Evolutionary conservation across 129 eudicot genomes (phyloP).

Genomic region (Arctium minus): DNA sequence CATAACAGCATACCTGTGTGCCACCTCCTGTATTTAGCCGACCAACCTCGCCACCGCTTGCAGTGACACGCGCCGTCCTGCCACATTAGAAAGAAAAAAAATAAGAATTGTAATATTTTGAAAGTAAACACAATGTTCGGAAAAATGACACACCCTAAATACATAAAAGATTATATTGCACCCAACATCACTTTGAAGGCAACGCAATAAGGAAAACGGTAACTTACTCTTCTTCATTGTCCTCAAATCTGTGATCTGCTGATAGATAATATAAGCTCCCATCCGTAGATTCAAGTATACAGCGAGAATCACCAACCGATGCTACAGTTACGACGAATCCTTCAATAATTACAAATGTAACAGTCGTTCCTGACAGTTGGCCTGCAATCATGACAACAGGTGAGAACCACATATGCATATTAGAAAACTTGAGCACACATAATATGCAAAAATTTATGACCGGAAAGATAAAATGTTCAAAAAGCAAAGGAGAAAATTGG

Average conservation of each 20-base stretch:
- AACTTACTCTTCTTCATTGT: conserved; percentile 84
- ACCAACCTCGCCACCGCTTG: conserved; percentile 97
- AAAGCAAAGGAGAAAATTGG: not conserved
- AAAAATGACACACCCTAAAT: not conserved
- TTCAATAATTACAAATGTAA: conserved; percentile 91
- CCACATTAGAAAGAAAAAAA: conserved; percentile 8
- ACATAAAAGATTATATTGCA: not conserved
- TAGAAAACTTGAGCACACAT: conserved; percentile 1
- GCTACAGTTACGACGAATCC: conserved; percentile 91
- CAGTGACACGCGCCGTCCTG: conserved; percentile 88
- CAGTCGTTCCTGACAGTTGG: conserved; percentile 95
- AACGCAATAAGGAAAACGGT: not conserved
- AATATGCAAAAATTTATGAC: not conserved
- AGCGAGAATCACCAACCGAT: conserved; percentile 98
- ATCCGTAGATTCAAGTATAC: conserved; percentile 91
- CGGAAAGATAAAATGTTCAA: not conserved
- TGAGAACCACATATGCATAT: not conserved
- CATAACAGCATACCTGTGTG: conserved; percentile 55
- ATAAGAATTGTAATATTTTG: not conserved
- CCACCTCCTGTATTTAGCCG: conserved; percentile 98
- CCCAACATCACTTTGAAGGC: conserved; percentile 2
- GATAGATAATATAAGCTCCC: conserved; percentile 76
- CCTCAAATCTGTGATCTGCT: conserved; percentile 97
- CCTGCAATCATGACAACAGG: conserved; percentile 42
- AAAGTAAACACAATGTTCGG: not conserved